A percentile compares a stretch with the other conserved stretches of the same genome.
Conservation (phyloP, 2,329 filamentous ascomycete species). For the Phialophora macrospora region DNA sequence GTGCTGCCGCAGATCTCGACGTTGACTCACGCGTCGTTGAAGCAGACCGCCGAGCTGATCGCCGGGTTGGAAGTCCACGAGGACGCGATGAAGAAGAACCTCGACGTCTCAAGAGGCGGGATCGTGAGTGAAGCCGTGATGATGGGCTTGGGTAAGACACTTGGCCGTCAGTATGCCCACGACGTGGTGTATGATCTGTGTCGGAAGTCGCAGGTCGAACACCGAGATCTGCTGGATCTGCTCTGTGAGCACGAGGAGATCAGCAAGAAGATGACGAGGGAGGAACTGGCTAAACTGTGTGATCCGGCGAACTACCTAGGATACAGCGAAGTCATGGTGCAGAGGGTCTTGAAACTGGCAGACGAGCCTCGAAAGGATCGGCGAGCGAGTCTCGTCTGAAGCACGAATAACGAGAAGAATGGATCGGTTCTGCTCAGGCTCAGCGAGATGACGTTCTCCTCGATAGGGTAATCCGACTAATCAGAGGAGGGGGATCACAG, state of each 20-base stretch:
- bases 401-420: neutral
- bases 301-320: constrained; percentile 59
- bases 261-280: constrained; percentile 51
- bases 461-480: neutral
- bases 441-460: neutral
- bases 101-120: constrained; percentile 58
- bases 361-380: constrained; percentile 22
- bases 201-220: constrained; percentile 53
- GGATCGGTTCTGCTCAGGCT: neutral
- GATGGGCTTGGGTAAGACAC: constrained; percentile 60
- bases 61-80: constrained; percentile 58
- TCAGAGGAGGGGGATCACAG: neutral
- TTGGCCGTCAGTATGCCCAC: constrained; percentile 61
- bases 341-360: constrained; percentile 41
- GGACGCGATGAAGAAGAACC: constrained; percentile 57
- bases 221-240: constrained; percentile 53
- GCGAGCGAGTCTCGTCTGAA: constrained; percentile 28
- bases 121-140: constrained; percentile 65
- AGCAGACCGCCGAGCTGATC: constrained; percentile 60
- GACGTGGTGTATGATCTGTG: constrained; percentile 63
- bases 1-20: constrained; percentile 61
- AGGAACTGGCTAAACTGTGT: constrained; percentile 59
- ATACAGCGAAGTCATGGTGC: constrained; percentile 44
- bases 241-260: constrained; percentile 51
- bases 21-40: constrained; percentile 57